phyloP scores from a whole-genome alignment of 169 alveolate genomes.

The Plasmodium gonderi region DNA sequence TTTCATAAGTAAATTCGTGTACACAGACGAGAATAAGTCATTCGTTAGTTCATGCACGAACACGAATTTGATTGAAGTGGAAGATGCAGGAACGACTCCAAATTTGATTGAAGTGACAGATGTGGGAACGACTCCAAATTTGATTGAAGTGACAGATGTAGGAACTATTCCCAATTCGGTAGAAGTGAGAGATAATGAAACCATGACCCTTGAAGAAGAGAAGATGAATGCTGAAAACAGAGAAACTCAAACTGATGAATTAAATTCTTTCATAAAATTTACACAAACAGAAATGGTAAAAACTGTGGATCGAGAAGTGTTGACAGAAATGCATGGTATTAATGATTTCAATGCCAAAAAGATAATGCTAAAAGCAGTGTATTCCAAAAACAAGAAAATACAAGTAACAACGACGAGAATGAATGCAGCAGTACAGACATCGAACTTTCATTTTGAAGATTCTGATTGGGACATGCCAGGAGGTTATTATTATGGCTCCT shows the following conservation, averaged over 20 bases:
- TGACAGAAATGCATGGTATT: constrained; percentile 31
- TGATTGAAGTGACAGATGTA: background rate
- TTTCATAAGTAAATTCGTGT: background rate
- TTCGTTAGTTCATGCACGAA: constrained; percentile 6
- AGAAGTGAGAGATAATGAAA: background rate
- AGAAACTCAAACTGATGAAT: constrained; percentile 24
- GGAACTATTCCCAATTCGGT: background rate
- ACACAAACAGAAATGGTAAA: constrained; percentile 8
- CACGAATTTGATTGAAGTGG: background rate
- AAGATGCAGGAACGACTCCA: background rate
- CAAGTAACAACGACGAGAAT: constrained; percentile 32
- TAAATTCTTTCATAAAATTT: background rate
- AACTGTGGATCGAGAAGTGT: background rate
- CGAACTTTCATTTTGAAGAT: too few relatives aligned
- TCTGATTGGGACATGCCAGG: too few relatives aligned
- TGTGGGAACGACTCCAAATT: background rate
- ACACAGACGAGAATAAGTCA: constrained; percentile 1
- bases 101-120: background rate
- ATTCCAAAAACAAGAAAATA: constrained; percentile 27
- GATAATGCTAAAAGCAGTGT: constrained; percentile 26
- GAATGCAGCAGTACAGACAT: constrained; percentile 32
- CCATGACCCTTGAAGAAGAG: background rate
- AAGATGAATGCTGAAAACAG: background rate
- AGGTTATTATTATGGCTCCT: too few relatives aligned
- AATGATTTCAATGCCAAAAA: constrained; percentile 18